Conservation (phyloP, 306 rosid genomes). For the Arachis hypogaea region DNA sequence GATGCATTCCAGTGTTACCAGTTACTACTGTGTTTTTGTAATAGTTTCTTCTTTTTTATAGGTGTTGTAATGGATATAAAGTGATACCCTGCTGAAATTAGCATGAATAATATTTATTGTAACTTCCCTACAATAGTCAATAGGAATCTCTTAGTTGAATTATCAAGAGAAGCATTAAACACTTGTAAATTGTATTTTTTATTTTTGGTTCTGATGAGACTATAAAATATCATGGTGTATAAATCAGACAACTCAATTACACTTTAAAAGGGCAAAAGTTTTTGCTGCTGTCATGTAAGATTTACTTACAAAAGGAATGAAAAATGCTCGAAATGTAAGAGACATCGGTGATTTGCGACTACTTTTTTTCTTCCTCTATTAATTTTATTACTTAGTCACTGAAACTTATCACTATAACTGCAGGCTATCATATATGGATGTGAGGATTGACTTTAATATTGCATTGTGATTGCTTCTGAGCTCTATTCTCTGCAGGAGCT, state of each 20-base stretch:
- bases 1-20: no score
- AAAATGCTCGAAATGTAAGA: constrained; percentile 75
- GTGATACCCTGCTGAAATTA: no score
- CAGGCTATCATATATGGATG: constrained; percentile 95
- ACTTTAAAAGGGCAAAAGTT: constrained; percentile 84
- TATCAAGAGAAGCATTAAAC: no score
- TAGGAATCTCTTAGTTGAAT: no score
- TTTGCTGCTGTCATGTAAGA: constrained; percentile 70
- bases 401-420: constrained; percentile 24
- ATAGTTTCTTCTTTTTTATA: no score
- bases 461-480: constrained; percentile 79
- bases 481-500: constrained; percentile 63
- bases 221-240: not conserved
- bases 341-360: not conserved
- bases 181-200: not conserved
- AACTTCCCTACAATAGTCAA: no score
- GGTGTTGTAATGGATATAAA: no score
- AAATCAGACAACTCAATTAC: constrained; percentile 20
- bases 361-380: not conserved
- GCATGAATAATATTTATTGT: no score
- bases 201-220: constrained; percentile 10
- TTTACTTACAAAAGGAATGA: constrained; percentile 87
- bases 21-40: no score
- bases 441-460: constrained; percentile 83
- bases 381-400: constrained; percentile 37